phyloP scores from a whole-genome alignment of 2,329 filamentous ascomycete genomes.

The Fusarium buxicola region DNA sequence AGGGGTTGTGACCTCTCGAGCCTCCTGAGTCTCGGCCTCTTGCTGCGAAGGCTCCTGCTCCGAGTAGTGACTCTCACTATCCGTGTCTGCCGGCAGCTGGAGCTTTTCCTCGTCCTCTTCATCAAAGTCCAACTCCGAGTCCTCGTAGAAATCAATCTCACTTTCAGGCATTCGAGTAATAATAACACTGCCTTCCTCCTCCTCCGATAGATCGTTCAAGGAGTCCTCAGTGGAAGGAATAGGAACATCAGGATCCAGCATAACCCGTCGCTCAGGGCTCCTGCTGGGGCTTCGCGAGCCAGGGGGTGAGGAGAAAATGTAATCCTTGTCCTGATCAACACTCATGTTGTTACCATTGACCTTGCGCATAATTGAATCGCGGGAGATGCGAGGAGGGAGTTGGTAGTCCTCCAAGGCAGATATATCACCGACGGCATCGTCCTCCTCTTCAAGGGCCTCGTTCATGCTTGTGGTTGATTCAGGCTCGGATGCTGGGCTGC shows the following conservation, averaged over 20 bases:
- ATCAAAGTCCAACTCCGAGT: conserved; percentile 52
- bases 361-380: conserved; percentile 91
- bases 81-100: conserved; percentile 58
- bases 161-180: conserved; percentile 75
- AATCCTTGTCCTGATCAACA: conserved; percentile 70
- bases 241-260: conserved; percentile 87
- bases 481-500: conserved; percentile 56
- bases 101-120: conserved; percentile 75
- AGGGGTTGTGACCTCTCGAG: conserved; percentile 63
- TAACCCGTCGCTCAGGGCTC: conserved; percentile 66
- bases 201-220: conserved; percentile 60
- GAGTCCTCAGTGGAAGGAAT: conserved; percentile 87
- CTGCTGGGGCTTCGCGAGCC: conserved; percentile 58
- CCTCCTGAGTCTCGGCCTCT: conserved; percentile 33
- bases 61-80: conserved; percentile 54
- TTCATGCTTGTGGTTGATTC: conserved; percentile 48
- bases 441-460: conserved; percentile 64
- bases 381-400: conserved; percentile 82
- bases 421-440: conserved; percentile 70
- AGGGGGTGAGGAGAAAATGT: conserved; percentile 71
- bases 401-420: conserved; percentile 72
- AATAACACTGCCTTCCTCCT: conserved; percentile 69
- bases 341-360: conserved; percentile 75
- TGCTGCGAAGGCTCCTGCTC: conserved; percentile 42
- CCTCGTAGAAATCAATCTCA: conserved; percentile 71